Evolutionary conservation across 306 rosid genomes (phyloP).

Genomic region (Rosa multiflora): DNA sequence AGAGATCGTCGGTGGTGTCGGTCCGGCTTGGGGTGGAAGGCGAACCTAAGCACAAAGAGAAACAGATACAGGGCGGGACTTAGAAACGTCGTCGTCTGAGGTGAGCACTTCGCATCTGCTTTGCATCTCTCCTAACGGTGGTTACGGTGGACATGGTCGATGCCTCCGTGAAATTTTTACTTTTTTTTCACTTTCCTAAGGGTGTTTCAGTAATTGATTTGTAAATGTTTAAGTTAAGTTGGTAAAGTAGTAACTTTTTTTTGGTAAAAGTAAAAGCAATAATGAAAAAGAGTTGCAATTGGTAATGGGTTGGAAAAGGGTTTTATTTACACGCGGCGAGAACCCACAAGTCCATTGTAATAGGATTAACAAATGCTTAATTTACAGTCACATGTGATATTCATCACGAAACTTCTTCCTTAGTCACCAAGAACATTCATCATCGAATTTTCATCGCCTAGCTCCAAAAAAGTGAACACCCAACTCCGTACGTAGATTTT

Average conservation of each 20-base stretch:
- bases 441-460: no score
- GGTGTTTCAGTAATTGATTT: conserved; percentile 23
- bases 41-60: not conserved
- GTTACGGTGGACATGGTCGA: not conserved
- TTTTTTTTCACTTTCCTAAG: conserved; percentile 4
- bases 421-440: no score
- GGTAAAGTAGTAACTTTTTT: not conserved
- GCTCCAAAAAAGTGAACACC: no score
- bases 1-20: conserved; percentile 47
- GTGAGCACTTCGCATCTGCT: not conserved
- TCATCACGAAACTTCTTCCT: no score
- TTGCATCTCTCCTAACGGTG: not conserved
- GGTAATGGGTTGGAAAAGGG: no score
- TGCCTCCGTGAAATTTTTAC: conserved; percentile 3
- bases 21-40: not conserved
- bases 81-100: conserved; percentile 30
- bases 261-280: no score
- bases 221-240: not conserved
- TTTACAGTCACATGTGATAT: no score
- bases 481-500: no score
- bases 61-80: conserved; percentile 1
- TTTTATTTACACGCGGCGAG: not conserved
- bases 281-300: no score
- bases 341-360: no score
- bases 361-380: no score